Evolutionary conservation across 1,139 yeast species (phyloP).

Genomic region (Zygosaccharomyces pseudobailii): DNA sequence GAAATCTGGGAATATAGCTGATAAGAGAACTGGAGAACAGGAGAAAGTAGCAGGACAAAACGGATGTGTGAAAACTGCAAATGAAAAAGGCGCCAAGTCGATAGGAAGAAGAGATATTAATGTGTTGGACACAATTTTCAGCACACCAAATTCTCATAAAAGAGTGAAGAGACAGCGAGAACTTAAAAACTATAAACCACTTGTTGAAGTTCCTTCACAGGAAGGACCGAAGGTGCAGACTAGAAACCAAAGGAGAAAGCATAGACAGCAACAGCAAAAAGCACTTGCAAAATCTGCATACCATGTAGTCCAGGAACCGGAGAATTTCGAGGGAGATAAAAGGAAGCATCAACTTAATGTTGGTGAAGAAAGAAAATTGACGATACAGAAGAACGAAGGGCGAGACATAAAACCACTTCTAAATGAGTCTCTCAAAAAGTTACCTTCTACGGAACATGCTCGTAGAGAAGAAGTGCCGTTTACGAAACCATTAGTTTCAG

Average conservation of each 20-base stretch:
- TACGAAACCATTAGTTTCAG: not conserved
- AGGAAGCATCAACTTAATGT: too few species aligned
- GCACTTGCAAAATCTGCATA: not conserved
- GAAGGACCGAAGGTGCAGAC: constrained; percentile 7
- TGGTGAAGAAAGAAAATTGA: too few species aligned
- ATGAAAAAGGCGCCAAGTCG: constrained; percentile 4
- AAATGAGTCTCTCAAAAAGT: not conserved
- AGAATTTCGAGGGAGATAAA: too few species aligned
- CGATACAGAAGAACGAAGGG: not conserved
- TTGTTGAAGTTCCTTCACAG: constrained; percentile 19
- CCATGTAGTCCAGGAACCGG: too few species aligned
- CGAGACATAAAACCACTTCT: not conserved
- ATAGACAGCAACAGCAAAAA: not conserved
- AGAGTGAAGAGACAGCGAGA: constrained; percentile 17
- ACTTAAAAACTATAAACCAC: constrained; percentile 17
- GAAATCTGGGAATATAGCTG: constrained; percentile 4
- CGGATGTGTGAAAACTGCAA: not conserved
- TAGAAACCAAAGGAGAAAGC: constrained; percentile 5
- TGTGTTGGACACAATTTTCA: constrained; percentile 25
- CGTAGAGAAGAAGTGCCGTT: not conserved
- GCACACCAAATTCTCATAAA: constrained; percentile 6
- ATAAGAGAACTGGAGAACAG: not conserved
- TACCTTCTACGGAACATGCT: too few species aligned
- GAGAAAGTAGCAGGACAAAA: not conserved
- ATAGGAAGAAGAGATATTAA: constrained; percentile 17